Percentiles rank a stretch among this genome's conserved stretches.
Conservation (phyloP, 306 rosid species). For the Lotus japonicus region DNA sequence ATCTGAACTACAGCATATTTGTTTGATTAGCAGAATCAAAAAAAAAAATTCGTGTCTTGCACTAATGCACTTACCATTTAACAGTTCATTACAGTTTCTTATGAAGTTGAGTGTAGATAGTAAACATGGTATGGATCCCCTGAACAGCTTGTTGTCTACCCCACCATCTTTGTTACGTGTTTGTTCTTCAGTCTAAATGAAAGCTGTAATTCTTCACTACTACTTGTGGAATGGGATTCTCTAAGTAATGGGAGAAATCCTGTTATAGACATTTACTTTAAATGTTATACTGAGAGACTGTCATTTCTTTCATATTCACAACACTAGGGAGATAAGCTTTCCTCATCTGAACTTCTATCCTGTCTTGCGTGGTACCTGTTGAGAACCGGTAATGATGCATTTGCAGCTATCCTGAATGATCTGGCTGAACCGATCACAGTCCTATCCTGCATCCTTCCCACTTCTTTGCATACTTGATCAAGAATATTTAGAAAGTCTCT, state of each 20-base stretch:
- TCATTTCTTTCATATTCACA: constrained; percentile 30
- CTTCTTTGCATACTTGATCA: constrained; percentile 99
- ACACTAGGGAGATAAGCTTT: constrained; percentile 71
- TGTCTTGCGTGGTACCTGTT: constrained; percentile 72
- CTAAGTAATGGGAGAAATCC: constrained; percentile 10
- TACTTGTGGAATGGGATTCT: constrained; percentile 6
- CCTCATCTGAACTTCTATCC: constrained; percentile 80
- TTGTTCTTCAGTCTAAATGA: constrained; percentile 18
- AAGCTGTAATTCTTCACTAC: constrained; percentile 8
- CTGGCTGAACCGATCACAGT: constrained; percentile 66
- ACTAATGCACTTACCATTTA: constrained; percentile 16
- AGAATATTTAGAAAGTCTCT: constrained; percentile 75
- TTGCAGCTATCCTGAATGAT: constrained; percentile 84
- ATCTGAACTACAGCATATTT: constrained; percentile 27
- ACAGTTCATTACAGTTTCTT: not conserved
- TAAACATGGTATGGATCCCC: not conserved
- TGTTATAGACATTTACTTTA: constrained; percentile 16
- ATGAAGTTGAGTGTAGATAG: constrained; percentile 1
- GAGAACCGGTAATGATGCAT: constrained; percentile 92
- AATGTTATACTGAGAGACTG: constrained; percentile 32
- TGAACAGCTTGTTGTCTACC: constrained; percentile 1
- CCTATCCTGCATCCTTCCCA: constrained; percentile 78
- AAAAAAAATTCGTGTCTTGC: constrained; percentile 11
- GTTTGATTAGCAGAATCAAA: constrained; percentile 13
- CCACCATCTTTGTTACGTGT: not conserved